Conservation (phyloP, 768 basidiomycete species). For the Agaricus subrufescens region DNA sequence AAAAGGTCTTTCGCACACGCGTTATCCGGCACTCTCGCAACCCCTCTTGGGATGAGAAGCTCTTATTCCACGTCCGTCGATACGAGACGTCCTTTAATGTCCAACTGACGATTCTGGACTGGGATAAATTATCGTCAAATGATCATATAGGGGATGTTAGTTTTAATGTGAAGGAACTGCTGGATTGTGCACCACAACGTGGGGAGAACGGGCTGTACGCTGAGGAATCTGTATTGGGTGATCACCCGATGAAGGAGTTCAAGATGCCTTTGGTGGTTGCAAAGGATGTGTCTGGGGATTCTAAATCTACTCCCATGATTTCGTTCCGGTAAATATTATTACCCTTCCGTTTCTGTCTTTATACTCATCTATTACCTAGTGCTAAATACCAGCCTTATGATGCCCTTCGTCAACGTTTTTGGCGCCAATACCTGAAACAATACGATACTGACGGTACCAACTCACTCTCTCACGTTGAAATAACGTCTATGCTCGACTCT, state of each 20-base stretch:
- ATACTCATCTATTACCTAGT: constrained; percentile 26
- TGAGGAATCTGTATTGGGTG: constrained; percentile 39
- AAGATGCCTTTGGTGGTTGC: constrained; percentile 56
- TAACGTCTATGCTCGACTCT: constrained; percentile 94
- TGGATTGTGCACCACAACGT: constrained; percentile 63
- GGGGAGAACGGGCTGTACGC: constrained; percentile 56
- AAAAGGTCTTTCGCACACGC: constrained; percentile 93
- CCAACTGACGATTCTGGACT: constrained; percentile 85
- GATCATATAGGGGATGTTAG: constrained; percentile 81
- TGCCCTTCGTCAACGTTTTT: constrained; percentile 85
- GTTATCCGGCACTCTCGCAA: constrained; percentile 79
- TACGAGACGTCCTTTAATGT: constrained; percentile 80
- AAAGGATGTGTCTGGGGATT: constrained; percentile 68
- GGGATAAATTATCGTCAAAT: constrained; percentile 91
- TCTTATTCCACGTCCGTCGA: constrained; percentile 89
- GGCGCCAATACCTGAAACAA: constrained; percentile 82
- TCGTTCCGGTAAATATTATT: constrained; percentile 49
- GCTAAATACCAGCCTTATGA: constrained; percentile 97
- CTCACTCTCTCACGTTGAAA: constrained; percentile 74
- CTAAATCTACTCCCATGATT: constrained; percentile 65
- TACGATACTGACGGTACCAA: constrained; percentile 86
- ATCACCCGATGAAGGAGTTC: constrained; percentile 72
- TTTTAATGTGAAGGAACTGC: constrained; percentile 67
- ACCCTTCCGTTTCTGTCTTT: background rate
- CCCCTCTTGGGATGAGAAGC: constrained; percentile 92